These are phyloP conservation scores for Clavariopsis aquatica DNA, from an alignment of 495 filamentous ascomycete species.

Conservation along the genomic window DNA sequence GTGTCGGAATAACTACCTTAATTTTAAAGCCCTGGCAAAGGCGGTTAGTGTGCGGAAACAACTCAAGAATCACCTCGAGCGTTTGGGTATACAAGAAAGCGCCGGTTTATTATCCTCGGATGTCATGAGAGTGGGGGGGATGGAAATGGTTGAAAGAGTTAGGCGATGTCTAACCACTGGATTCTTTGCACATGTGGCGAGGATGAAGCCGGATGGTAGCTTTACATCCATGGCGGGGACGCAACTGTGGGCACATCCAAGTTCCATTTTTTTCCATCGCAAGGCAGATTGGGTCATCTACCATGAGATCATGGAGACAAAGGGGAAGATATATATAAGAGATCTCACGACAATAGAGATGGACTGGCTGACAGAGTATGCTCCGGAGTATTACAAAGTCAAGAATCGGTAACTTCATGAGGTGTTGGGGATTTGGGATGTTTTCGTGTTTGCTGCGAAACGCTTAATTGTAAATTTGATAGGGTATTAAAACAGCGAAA, in stretches of 20 bases:
- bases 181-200: conserved; percentile 92
- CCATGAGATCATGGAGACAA: conserved; percentile 90
- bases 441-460: too few species aligned
- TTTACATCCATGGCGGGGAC: conserved; percentile 78
- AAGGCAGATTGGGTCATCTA: conserved; percentile 99
- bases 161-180: conserved; percentile 84
- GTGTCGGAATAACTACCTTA: conserved; percentile 83
- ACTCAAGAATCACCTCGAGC: conserved; percentile 81
- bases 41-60: conserved; percentile 87
- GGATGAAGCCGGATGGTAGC: conserved; percentile 92
- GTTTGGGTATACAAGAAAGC: conserved; percentile 73
- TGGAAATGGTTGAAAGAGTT: conserved; percentile 68
- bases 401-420: conserved; percentile 24
- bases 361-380: conserved; percentile 87
- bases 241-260: conserved; percentile 85
- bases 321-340: conserved; percentile 84
- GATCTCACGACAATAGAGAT: conserved; percentile 92
- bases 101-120: conserved; percentile 23
- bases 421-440: too few species aligned
- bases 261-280: conserved; percentile 93
- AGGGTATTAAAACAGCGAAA: neutral
- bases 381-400: conserved; percentile 73
- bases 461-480: neutral
- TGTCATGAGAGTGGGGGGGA: conserved; percentile 43
- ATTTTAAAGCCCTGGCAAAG: conserved; percentile 77